A percentile compares a stretch with the other conserved stretches of the same genome.
Evolutionary conservation across 768 basidiomycete species (phyloP).

Genomic region (Suillus paluster): DNA sequence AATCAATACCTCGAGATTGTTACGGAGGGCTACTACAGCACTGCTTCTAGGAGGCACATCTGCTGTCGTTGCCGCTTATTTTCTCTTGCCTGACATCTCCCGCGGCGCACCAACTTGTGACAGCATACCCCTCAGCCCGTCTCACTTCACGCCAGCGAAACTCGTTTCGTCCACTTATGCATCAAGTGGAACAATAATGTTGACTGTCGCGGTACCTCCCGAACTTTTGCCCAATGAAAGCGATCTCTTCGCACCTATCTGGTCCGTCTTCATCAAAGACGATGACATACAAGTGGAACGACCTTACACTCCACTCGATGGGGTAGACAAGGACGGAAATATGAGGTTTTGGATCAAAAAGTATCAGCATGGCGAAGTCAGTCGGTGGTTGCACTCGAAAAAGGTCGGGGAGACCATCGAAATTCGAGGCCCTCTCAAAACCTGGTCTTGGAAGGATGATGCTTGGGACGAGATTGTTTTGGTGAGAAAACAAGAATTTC

Average conservation of each 20-base stretch:
- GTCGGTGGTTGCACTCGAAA: constrained; percentile 80
- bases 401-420: constrained; percentile 69
- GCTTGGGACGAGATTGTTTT: constrained; percentile 83
- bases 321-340: constrained; percentile 65
- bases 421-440: constrained; percentile 74
- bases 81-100: constrained; percentile 55
- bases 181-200: constrained; percentile 63
- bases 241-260: constrained; percentile 51
- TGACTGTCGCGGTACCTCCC: constrained; percentile 62
- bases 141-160: constrained; percentile 59
- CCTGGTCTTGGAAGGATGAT: constrained; percentile 60
- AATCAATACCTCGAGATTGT: background rate
- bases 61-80: constrained; percentile 49
- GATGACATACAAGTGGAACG: constrained; percentile 89
- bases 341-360: constrained; percentile 84
- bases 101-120: constrained; percentile 47
- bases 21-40: background rate
- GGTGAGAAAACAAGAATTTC: constrained; percentile 44
- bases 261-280: constrained; percentile 83
- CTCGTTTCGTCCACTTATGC: constrained; percentile 56
- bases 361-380: constrained; percentile 80
- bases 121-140: constrained; percentile 45
- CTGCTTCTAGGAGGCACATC: constrained; percentile 41
- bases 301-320: constrained; percentile 81
- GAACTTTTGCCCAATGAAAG: constrained; percentile 37